A percentile compares a stretch with the other conserved stretches of the same genome.
Evolutionary conservation across 1,284 basidiomycete genomes (phyloP).

Genomic region (Crepidotus sp.): DNA sequence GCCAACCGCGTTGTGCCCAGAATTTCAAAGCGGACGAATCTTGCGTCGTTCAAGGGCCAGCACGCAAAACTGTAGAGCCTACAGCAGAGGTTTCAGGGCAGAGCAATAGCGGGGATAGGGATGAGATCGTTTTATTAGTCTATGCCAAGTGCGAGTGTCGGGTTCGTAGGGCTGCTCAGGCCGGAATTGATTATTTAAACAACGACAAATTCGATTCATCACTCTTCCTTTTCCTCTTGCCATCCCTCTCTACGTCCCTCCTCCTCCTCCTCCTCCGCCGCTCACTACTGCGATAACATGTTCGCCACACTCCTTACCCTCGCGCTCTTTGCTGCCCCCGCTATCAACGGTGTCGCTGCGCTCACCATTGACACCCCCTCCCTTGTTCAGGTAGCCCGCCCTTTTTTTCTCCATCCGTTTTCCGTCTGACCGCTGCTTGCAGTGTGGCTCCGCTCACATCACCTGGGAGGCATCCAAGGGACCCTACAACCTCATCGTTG

Average conservation of each 20-base stretch:
- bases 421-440: constrained; percentile 8
- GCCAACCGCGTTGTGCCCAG: constrained; percentile 38
- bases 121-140: constrained; percentile 1
- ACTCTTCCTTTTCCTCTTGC: constrained; percentile 8
- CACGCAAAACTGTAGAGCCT: constrained; percentile 36
- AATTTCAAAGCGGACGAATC: constrained; percentile 67
- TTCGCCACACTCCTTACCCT: constrained; percentile 67
- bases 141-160: not conserved
- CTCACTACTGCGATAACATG: constrained; percentile 39
- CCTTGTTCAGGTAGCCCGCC: constrained; percentile 43
- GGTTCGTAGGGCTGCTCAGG: not conserved
- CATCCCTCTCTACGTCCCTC: constrained; percentile 14
- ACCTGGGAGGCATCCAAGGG: constrained; percentile 41
- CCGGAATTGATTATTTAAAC: constrained; percentile 12
- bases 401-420: not conserved
- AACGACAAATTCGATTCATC: constrained; percentile 5
- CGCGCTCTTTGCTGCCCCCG: constrained; percentile 54
- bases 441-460: constrained; percentile 50
- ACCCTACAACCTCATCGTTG: constrained; percentile 56
- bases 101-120: constrained; percentile 7
- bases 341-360: constrained; percentile 43
- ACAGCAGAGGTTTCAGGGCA: constrained; percentile 10
- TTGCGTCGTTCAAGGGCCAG: constrained; percentile 64
- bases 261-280: constrained; percentile 21
- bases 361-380: constrained; percentile 44